Conservation (phyloP, 2,329 filamentous ascomycete species). For the Sarocladiaceae sp. region DNA sequence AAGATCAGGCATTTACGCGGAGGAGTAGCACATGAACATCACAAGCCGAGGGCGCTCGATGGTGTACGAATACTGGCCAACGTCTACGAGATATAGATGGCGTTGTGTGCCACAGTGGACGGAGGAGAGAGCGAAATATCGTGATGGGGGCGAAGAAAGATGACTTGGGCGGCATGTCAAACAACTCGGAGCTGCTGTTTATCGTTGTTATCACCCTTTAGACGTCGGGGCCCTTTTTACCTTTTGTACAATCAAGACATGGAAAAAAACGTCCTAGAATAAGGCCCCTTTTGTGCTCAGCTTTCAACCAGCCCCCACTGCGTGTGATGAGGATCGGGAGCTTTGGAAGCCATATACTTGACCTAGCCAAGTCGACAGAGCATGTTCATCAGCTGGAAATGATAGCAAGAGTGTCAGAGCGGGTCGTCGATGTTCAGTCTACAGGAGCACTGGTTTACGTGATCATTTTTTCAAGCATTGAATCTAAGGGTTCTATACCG, state of each 20-base stretch:
- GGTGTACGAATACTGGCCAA: slow-evolving; percentile 6
- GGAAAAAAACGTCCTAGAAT: slow-evolving; percentile 9
- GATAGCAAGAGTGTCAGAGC: too few species aligned
- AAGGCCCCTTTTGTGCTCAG: slow-evolving; percentile 1
- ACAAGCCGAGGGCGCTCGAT: slow-evolving; percentile 6
- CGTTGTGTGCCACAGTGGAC: neutral
- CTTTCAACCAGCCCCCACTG: too few species aligned
- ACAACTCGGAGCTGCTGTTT: slow-evolving; percentile 3
- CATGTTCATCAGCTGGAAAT: too few species aligned
- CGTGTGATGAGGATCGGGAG: too few species aligned
- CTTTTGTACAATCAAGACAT: slow-evolving; percentile 8
- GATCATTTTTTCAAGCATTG: neutral
- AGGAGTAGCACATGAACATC: neutral
- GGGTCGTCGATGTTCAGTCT: too few species aligned
- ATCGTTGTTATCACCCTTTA: too few species aligned
- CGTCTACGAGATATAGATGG: neutral
- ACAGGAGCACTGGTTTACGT: too few species aligned
- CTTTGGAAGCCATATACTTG: too few species aligned
- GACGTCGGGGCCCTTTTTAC: slow-evolving; percentile 8
- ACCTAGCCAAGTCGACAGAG: too few species aligned
- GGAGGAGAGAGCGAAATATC: neutral
- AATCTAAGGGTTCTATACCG: neutral
- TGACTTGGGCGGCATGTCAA: slow-evolving; percentile 5
- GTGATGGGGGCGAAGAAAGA: neutral
- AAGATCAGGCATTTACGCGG: neutral